Base-by-base conservation (phyloP, 2,329 filamentous ascomycete genomes). In the Sporothrix pseudoabietina region DNA sequence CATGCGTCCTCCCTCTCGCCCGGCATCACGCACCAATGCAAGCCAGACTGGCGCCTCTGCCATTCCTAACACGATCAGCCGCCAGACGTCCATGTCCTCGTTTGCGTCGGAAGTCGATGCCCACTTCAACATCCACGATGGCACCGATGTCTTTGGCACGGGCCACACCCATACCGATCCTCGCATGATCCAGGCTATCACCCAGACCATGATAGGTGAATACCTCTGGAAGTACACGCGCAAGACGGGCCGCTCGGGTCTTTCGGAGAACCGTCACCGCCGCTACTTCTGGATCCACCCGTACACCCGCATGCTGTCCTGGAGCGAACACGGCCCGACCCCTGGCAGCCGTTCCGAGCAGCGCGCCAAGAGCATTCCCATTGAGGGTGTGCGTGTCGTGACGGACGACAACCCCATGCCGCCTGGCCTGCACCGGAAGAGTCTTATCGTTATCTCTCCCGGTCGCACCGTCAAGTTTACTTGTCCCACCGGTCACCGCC, bases 201-300 rank as follows among this genome's bases (percentile, higher is more conserved):
- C 96, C 1, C 95, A 99, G 82, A 98, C 96, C 22, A 99, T 99
- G 96, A 98, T 99, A 79, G 96, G 96, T 72, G 96, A 99, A 81
- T 98, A 95, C 81, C 86, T 99, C 55, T 99, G 96, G 96, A 99
- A 99, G 82, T 99, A 99, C 82, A 99, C 96, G 0, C 92, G 96
- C 78, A 97, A 96, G 84, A 87, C 94, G 74, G 94, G 94, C n/a
- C 91, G 95, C 32, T 92, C 90, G 72, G 92, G 94, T 76, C 90
- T 97, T 82, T 98, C 94, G 0, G 92, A 91, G 77, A 97, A 94
- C 72, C 89, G 96, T 71, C 96, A 99, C 82, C 90, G 93, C 75
- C 91, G 96, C 44, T 99, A 98, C 86, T 99, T 99, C 87, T 99
- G 96, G 96, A 93, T 99, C 30, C 96, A 99, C 80, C 96, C 96